Evolutionary conservation across 2,329 filamentous ascomycete species (phyloP), one percentile per base, ranked within the genome.

Genomic region (Bipolaris oryzae): DNA sequence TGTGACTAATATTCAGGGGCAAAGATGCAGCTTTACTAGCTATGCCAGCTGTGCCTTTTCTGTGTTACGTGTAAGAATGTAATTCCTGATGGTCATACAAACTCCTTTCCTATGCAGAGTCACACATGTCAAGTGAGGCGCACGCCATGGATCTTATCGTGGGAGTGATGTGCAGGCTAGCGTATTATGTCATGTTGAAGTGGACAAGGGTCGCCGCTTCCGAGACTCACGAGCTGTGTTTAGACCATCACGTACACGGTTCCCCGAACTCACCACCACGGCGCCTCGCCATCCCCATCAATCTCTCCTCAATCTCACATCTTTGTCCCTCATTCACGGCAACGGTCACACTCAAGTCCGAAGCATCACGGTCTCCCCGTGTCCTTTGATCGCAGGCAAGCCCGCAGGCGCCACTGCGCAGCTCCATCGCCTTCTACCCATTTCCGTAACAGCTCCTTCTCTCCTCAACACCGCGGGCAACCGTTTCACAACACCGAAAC

Each of bases 381-480:
- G 21, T 54, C 41, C 50, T 50, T 45, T 49, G 33, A 54, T 31
- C 50, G 34, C 18, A 57, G 39, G 50, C 55, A 54, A 57, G 57
- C 66, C 64, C 58, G 64, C 60, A 58, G 68, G 63, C 70, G 70
- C 73, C 70, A 74, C 73, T 57, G 61, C 66, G 60, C 65, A 74
- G 71, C 72, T 74, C 72, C 66, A 72, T 66, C 68, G 61, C 62
- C 70, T 75, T 75, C 73, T 62, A 73, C 67, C 67, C 57, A 48
- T 64, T 75, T 72, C 71, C 58, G 62, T 62, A 66, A 58, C 59
- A 63, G 66, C 57, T 64, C 48, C 58, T 57, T 49, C 53, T 61
- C 50, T 39, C 62, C 64, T 59, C 65, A 61, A 51, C 64, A 65
- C 64, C 63, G 61, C 64, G 54, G 58, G 56, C 57, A 57, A 49